Conservation (phyloP, 164 flowering plant species). For the Dillenia suffruticosa region DNA sequence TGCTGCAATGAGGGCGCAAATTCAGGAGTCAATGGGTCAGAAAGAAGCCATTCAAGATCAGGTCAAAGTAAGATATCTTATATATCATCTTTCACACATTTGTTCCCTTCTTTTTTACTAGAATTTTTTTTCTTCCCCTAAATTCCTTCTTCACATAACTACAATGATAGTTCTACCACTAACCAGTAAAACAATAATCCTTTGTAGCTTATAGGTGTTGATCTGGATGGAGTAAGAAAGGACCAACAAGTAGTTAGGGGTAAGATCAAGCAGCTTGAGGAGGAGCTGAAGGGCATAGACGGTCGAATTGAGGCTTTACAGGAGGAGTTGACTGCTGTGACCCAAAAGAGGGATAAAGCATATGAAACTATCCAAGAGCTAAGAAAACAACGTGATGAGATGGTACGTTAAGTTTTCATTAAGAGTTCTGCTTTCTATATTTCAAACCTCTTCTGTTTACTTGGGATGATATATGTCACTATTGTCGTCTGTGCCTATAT, state of each 20-base stretch:
- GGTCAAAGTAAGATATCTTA: constrained; percentile 60
- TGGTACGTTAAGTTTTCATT: constrained; percentile 39
- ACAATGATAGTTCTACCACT: no score
- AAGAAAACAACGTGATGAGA: constrained; percentile 65
- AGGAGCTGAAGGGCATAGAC: constrained; percentile 43
- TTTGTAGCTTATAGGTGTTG: constrained; percentile 69
- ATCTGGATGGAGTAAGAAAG: constrained; percentile 65
- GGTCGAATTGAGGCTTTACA: constrained; percentile 45
- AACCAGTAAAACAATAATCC: background rate
- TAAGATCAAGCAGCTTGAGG: constrained; percentile 52
- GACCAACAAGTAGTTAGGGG: constrained; percentile 46
- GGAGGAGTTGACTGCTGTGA: constrained; percentile 37
- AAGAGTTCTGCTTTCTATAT: no score
- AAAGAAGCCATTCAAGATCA: constrained; percentile 78
- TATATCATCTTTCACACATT: background rate
- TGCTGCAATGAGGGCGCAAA: constrained; percentile 69
- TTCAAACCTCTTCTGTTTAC: no score
- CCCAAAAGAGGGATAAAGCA: constrained; percentile 51
- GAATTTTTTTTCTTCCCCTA: no score
- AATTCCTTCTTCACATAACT: no score
- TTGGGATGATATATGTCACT: no score
- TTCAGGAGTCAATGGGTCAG: constrained; percentile 73
- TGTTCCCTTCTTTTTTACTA: background rate
- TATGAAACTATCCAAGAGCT: constrained; percentile 39
- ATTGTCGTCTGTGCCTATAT: no score